Evolutionary conservation across 352 stramenopile species (phyloP).

Genomic region (Phytopythium cucurbitacearum): DNA sequence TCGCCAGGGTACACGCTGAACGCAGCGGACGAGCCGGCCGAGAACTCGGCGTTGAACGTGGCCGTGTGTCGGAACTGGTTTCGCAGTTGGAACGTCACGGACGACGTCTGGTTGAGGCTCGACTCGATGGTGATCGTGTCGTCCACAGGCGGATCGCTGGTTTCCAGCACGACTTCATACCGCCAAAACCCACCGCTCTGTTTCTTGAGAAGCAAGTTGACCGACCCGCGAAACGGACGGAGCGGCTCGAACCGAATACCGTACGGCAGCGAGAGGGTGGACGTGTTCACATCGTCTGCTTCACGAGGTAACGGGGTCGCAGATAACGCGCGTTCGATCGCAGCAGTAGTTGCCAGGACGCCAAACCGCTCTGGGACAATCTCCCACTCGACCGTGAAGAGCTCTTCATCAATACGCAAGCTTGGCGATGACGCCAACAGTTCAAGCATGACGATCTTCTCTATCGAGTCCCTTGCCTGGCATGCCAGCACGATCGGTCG

Average conservation of each 20-base stretch:
- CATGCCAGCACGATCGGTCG: conserved; percentile 54
- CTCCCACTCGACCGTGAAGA: conserved; percentile 59
- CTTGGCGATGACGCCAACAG: conserved; percentile 44
- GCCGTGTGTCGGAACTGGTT: conserved; percentile 82
- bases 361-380: conserved; percentile 56
- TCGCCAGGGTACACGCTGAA: conserved; percentile 86
- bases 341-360: conserved; percentile 27
- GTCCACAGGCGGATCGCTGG: conserved; percentile 75
- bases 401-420: conserved; percentile 38
- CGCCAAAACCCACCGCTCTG: conserved; percentile 81
- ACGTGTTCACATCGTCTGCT: conserved; percentile 1
- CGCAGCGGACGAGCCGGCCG: conserved; percentile 74
- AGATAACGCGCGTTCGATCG: conserved; percentile 52
- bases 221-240: conserved; percentile 69
- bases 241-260: conserved; percentile 82
- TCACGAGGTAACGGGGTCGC: conserved; percentile 21
- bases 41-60: conserved; percentile 86
- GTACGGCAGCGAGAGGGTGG: conserved; percentile 30
- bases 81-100: conserved; percentile 79
- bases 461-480: conserved; percentile 56
- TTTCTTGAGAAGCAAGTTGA: conserved; percentile 77
- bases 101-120: conserved; percentile 79
- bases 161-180: conserved; percentile 84
- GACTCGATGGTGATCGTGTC: conserved; percentile 88
- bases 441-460: conserved; percentile 62